Conservation (phyloP, 2,329 filamentous ascomycete species). For the Pyricularia grisea region DNA sequence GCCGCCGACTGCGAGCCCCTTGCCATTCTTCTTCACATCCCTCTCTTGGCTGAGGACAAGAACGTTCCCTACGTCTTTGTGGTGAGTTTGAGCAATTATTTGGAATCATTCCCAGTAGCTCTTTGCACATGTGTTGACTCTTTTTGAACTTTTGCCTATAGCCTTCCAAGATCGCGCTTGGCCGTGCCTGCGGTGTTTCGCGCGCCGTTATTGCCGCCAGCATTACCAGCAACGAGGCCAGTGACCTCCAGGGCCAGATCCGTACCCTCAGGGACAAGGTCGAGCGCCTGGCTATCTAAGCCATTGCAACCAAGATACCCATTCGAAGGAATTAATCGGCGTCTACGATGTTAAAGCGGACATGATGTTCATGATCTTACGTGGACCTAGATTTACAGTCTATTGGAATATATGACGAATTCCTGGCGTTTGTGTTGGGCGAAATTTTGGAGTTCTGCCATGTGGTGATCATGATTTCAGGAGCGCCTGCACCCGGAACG, state of each 20-base stretch:
- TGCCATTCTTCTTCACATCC: slow-evolving; percentile 81
- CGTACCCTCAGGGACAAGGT: slow-evolving; percentile 87
- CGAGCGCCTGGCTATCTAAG: slow-evolving; percentile 87
- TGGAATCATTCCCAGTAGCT: too few relatives aligned
- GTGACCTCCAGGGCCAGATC: slow-evolving; percentile 82
- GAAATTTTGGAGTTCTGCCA: neutral
- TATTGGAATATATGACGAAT: neutral
- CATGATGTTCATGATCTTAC: neutral
- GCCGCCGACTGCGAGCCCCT: slow-evolving; percentile 82
- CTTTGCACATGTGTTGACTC: neutral
- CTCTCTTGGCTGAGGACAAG: slow-evolving; percentile 79
- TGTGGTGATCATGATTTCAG: neutral
- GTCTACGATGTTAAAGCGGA: neutral
- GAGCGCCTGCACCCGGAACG: neutral
- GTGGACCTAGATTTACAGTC: neutral
- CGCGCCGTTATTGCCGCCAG: slow-evolving; percentile 77
- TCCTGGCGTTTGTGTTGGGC: neutral
- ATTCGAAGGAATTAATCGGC: neutral
- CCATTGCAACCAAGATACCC: neutral
- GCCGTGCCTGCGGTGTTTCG: slow-evolving; percentile 81
- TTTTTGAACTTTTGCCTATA: neutral
- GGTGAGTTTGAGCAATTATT: neutral
- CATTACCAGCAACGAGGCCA: slow-evolving; percentile 89
- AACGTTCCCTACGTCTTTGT: slow-evolving; percentile 56
- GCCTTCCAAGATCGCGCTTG: slow-evolving; percentile 64